A percentile compares a stretch with the other conserved stretches of the same genome.
phyloP scores from a whole-genome alignment of 495 filamentous ascomycete genomes.

The Clohesyomyces aquaticus region DNA sequence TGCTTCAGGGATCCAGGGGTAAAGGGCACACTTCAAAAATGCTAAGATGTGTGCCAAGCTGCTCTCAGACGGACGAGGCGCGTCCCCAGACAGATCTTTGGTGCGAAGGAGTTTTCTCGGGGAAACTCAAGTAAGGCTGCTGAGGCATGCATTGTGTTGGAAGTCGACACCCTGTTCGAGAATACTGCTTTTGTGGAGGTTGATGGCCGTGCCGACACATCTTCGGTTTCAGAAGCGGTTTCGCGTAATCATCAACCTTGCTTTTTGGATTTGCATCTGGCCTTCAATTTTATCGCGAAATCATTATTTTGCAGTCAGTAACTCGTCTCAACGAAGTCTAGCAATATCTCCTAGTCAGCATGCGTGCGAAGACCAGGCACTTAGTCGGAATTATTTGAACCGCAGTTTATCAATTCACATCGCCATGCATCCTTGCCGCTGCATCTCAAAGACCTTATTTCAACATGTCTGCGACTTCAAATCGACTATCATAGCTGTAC shows the following conservation, averaged over 20 bases:
- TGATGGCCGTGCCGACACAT: slow-evolving; percentile 17
- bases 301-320: not conserved
- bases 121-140: slow-evolving; percentile 5
- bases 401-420: not conserved
- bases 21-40: too few relatives aligned
- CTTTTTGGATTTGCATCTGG: not conserved
- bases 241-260: slow-evolving; percentile 8
- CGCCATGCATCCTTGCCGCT: not conserved
- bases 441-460: not conserved
- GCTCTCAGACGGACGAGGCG: not conserved
- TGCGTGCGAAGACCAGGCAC: not conserved
- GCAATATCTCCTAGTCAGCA: not conserved
- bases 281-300: slow-evolving; percentile 26
- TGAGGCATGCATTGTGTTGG: slow-evolving; percentile 30
- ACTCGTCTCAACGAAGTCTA: not conserved
- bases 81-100: slow-evolving; percentile 3
- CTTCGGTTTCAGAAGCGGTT: slow-evolving; percentile 28
- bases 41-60: too few relatives aligned
- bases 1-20: too few relatives aligned
- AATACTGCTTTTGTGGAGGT: slow-evolving; percentile 27
- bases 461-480: not conserved
- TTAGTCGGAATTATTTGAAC: not conserved
- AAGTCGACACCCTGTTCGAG: slow-evolving; percentile 30
- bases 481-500: not conserved
- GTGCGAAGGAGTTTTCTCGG: not conserved